Percentiles rank a stretch among this genome's conserved stretches.
These are phyloP conservation scores for Entomophthora muscae DNA, from an alignment of 371 early-diverging fungal genomes.

Conservation along the genomic window DNA sequence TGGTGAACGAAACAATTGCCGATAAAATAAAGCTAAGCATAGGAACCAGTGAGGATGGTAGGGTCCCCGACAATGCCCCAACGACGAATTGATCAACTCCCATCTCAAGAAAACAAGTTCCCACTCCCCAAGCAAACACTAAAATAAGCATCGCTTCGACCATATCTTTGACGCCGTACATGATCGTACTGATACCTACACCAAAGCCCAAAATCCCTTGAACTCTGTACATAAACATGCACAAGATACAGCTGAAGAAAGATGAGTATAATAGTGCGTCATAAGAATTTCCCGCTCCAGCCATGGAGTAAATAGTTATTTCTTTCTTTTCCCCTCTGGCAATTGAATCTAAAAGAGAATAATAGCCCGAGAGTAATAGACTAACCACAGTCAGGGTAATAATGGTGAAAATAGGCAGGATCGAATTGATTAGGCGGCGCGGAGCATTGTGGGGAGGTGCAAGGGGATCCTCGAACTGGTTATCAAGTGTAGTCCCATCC, in stretches of 20 bases:
- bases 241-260: not conserved
- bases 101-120: not conserved
- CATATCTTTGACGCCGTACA: constrained; percentile 9
- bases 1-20: not conserved
- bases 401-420: not conserved
- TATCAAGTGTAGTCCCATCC: not conserved
- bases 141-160: constrained; percentile 6
- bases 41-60: not conserved
- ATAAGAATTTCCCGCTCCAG: constrained; percentile 8
- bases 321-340: too few species aligned
- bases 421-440: not conserved
- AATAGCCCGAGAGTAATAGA: constrained; percentile 6
- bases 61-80: not conserved
- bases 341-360: not conserved
- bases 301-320: not conserved
- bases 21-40: not conserved
- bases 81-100: not conserved
- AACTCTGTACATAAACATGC: constrained; percentile 4
- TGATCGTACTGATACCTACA: not conserved
- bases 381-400: not conserved
- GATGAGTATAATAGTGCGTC: constrained; percentile 7
- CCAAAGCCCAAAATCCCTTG: not conserved
- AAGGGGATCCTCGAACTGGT: not conserved
- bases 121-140: constrained; percentile 7
- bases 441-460: not conserved